Conservation (phyloP, 345 rosid species). For the Melaleuca quinquenervia region DNA sequence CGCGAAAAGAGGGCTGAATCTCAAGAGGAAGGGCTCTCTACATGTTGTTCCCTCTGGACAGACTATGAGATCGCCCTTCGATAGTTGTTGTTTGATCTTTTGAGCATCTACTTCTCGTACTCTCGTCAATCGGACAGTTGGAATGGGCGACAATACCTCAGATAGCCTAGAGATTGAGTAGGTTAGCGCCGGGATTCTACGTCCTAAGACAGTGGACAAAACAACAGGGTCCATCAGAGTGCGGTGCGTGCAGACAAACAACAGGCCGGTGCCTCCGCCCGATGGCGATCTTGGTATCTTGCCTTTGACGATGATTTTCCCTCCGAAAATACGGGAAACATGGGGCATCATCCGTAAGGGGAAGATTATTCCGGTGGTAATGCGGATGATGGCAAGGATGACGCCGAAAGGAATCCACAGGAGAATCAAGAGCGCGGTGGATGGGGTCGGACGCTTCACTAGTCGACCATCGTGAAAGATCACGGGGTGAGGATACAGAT, state of each 20-base stretch:
- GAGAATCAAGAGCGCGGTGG: constrained; percentile 59
- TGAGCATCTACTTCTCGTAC: constrained; percentile 54
- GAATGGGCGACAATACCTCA: constrained; percentile 76
- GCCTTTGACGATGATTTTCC: constrained; percentile 61
- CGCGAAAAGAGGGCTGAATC: constrained; percentile 38
- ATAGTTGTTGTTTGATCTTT: constrained; percentile 36
- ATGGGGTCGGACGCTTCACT: constrained; percentile 72
- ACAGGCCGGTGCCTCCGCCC: constrained; percentile 32
- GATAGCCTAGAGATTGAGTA: constrained; percentile 71
- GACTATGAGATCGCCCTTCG: constrained; percentile 27
- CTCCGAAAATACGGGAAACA: constrained; percentile 41
- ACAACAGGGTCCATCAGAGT: constrained; percentile 87
- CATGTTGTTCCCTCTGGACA: constrained; percentile 48
- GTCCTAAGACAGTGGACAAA: constrained; percentile 48
- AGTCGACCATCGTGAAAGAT: constrained; percentile 95
- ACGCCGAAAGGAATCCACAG: constrained; percentile 86
- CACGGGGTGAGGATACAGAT: constrained; percentile 57
- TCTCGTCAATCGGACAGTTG: constrained; percentile 67
- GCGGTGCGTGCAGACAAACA: constrained; percentile 82
- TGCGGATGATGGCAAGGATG: constrained; percentile 41
- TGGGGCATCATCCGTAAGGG: constrained; percentile 66
- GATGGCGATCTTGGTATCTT: constrained; percentile 47
- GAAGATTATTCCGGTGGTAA: constrained; percentile 34
- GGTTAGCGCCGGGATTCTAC: constrained; percentile 79
- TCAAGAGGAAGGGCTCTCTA: constrained; percentile 29